Evolutionary conservation across 495 filamentous ascomycete genomes (phyloP).

Genomic region (Penicillium mononematosum): DNA sequence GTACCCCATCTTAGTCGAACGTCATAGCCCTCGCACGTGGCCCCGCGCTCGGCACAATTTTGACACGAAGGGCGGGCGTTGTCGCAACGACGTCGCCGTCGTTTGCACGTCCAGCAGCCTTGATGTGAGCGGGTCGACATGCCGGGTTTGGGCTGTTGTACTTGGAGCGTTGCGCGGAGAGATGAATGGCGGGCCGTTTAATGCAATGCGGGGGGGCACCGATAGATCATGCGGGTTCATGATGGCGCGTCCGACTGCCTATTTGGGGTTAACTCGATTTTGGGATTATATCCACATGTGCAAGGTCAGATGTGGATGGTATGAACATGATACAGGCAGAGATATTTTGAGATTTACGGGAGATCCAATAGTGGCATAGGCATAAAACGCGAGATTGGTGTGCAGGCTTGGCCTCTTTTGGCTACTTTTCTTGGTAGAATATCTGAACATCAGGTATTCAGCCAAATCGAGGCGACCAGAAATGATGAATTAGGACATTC

Average conservation of each 20-base stretch:
- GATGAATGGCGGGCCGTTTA: conserved; percentile 2
- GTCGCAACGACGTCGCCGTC: conserved; percentile 36
- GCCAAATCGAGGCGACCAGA: background rate
- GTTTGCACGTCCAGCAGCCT: conserved; percentile 44
- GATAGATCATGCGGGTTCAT: conserved; percentile 5
- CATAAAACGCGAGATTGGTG: no score
- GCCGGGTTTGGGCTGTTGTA: conserved; percentile 15
- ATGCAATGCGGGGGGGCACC: conserved; percentile 20
- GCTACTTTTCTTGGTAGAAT: background rate
- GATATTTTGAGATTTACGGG: no score
- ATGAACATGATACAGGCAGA: no score
- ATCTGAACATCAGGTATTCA: background rate
- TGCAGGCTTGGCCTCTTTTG: no score
- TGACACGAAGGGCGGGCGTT: conserved; percentile 28
- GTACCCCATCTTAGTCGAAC: conserved; percentile 37
- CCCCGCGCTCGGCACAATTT: conserved; percentile 28
- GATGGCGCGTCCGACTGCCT: conserved; percentile 26
- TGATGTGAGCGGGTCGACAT: conserved; percentile 40
- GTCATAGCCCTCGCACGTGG: conserved; percentile 38
- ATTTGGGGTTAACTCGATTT: background rate
- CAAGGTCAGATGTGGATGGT: no score
- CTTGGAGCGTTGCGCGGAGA: background rate
- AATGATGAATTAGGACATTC: background rate
- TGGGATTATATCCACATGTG: no score
- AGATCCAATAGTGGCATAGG: no score